Conservation (phyloP, 2,329 filamentous ascomycete species). For the Alternaria panax region DNA sequence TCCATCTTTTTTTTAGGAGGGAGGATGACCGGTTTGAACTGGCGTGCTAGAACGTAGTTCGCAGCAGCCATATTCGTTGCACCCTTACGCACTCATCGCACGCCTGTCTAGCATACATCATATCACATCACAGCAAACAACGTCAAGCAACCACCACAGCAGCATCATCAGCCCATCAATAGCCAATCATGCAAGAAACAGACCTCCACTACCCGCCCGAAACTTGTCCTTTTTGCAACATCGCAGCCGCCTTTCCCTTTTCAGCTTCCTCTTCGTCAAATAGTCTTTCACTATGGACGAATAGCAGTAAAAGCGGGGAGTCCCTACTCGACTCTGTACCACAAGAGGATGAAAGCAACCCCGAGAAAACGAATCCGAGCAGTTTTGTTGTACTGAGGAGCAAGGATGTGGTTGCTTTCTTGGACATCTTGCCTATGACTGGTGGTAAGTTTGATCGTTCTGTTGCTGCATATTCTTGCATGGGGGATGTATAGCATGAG, state of each 20-base stretch:
- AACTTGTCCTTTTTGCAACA: conserved; percentile 66
- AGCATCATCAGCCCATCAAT: background rate
- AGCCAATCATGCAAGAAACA: conserved; percentile 35
- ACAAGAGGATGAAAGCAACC: conserved; percentile 30
- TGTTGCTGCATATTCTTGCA: background rate
- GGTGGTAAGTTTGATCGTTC: conserved; percentile 58
- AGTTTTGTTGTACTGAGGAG: conserved; percentile 77
- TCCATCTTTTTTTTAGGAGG: background rate
- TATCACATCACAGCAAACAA: background rate
- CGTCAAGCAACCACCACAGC: background rate
- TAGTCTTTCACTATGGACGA: conserved; percentile 4
- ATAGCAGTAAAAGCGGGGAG: conserved; percentile 10
- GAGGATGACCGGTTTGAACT: too few relatives aligned
- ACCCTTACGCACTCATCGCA: background rate
- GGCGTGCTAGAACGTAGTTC: too few relatives aligned
- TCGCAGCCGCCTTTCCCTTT: conserved; percentile 59
- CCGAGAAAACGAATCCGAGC: conserved; percentile 47
- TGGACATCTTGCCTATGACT: conserved; percentile 91
- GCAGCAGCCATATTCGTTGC: too few relatives aligned
- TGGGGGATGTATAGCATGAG: background rate
- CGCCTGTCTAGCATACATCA: too few relatives aligned
- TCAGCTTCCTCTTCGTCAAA: conserved; percentile 1
- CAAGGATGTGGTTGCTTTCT: conserved; percentile 79
- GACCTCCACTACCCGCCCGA: conserved; percentile 52
- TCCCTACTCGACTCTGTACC: conserved; percentile 33